These are phyloP conservation scores for Trichophyton equinum DNA, from an alignment of 2,329 filamentous ascomycete species.

Conservation along the genomic window DNA sequence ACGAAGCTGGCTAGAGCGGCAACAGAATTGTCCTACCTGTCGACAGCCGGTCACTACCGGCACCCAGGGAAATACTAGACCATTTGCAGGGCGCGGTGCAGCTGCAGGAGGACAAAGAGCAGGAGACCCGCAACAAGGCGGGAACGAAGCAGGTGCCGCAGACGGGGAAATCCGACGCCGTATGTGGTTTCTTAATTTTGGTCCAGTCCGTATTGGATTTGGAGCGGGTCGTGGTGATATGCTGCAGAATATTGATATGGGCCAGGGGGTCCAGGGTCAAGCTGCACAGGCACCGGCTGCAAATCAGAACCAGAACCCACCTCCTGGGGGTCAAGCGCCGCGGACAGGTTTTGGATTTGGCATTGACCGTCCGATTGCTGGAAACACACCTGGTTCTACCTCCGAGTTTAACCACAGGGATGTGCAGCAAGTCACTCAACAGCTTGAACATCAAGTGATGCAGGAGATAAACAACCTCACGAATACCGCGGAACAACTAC, in stretches of 20 bases:
- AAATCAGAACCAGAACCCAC: background rate
- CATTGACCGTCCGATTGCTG: slow-evolving; percentile 22
- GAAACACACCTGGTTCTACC: slow-evolving; percentile 7
- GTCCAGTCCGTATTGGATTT: slow-evolving; percentile 62
- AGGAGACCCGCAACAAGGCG: slow-evolving; percentile 2
- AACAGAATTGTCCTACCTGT: slow-evolving; percentile 95
- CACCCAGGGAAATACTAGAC: slow-evolving; percentile 17
- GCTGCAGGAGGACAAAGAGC: slow-evolving; percentile 2
- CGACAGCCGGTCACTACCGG: slow-evolving; percentile 61
- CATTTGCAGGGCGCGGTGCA: slow-evolving; percentile 18
- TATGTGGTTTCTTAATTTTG: slow-evolving; percentile 57
- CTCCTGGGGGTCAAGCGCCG: slow-evolving; percentile 17
- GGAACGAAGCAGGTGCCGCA: slow-evolving; percentile 23
- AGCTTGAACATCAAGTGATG: slow-evolving; percentile 56
- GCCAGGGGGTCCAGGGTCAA: slow-evolving; percentile 34
- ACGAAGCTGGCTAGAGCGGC: slow-evolving; percentile 91
- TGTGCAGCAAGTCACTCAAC: slow-evolving; percentile 48
- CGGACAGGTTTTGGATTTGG: slow-evolving; percentile 33
- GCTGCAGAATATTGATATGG: slow-evolving; percentile 53
- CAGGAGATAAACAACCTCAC: slow-evolving; percentile 54
- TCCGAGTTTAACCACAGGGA: slow-evolving; percentile 17
- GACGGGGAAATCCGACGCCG: slow-evolving; percentile 31
- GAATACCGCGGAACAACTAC: slow-evolving; percentile 53
- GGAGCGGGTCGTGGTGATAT: slow-evolving; percentile 47
- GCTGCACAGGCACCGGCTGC: slow-evolving; percentile 20